Evolutionary conservation across 2,329 filamentous ascomycete genomes (phyloP).

Genomic region (Venturiaceae sp.): DNA sequence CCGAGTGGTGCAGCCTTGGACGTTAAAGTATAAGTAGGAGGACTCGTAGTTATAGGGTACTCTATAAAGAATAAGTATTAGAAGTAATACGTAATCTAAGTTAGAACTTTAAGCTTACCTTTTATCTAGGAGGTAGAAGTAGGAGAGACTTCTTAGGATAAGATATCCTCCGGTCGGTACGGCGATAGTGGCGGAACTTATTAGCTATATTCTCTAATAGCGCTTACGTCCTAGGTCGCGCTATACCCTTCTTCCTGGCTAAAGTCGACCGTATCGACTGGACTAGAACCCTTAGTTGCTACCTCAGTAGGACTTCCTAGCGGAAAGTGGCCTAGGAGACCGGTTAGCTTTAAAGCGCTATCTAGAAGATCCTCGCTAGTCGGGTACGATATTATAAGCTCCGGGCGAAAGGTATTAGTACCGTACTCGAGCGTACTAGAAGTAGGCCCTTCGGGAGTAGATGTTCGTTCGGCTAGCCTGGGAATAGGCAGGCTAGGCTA

Average conservation of each 20-base stretch:
- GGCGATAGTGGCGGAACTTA: not conserved
- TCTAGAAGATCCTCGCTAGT: not conserved
- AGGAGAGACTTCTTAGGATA: not conserved
- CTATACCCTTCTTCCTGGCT: not conserved
- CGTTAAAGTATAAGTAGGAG: not conserved
- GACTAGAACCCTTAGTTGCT: not conserved
- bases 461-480: not conserved
- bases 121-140: not conserved
- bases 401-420: not conserved
- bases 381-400: not conserved
- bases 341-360: not conserved
- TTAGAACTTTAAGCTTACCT: not conserved
- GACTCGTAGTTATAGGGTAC: not conserved
- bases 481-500: not conserved
- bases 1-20: not conserved
- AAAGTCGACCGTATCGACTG: not conserved
- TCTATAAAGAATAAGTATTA: not conserved
- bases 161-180: not conserved
- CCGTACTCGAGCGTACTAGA: not conserved
- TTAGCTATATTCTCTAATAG: not conserved
- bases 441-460: not conserved
- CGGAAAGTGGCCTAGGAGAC: not conserved
- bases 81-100: not conserved
- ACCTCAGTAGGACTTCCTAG: not conserved
- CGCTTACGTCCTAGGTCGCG: not conserved